These are phyloP conservation scores for Trichoderma arundinaceum DNA, from an alignment of 2,329 filamentous ascomycete genomes.

Conservation along the genomic window DNA sequence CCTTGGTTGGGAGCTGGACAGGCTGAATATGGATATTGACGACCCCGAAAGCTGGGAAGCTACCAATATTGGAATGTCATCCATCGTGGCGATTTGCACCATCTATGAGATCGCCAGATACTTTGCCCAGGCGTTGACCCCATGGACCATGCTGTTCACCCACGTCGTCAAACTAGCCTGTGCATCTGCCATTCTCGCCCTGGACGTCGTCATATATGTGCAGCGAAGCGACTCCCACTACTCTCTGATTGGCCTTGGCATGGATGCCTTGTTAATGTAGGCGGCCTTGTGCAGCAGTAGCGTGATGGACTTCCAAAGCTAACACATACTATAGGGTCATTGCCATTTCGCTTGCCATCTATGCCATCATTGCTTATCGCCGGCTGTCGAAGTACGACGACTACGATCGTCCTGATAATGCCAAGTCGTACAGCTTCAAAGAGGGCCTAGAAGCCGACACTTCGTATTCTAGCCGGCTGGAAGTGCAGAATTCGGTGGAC, in stretches of 20 bases:
- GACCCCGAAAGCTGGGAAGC: slow-evolving; percentile 55
- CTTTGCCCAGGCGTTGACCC: slow-evolving; percentile 58
- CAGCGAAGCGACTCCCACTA: slow-evolving; percentile 53
- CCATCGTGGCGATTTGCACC: slow-evolving; percentile 54
- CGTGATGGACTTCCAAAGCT: neutral
- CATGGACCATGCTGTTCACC: slow-evolving; percentile 59
- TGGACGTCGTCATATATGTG: slow-evolving; percentile 60
- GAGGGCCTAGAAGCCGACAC: slow-evolving; percentile 42
- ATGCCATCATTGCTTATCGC: slow-evolving; percentile 55
- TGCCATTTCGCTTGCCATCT: slow-evolving; percentile 52
- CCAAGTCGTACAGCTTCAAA: slow-evolving; percentile 56
- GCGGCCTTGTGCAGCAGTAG: slow-evolving; percentile 34
- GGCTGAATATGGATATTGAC: neutral
- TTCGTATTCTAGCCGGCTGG: slow-evolving; percentile 37
- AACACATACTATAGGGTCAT: slow-evolving; percentile 45
- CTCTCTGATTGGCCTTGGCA: slow-evolving; percentile 54
- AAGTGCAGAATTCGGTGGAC: slow-evolving; percentile 38
- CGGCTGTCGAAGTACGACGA: slow-evolving; percentile 56
- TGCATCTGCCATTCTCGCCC: slow-evolving; percentile 52
- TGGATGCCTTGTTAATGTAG: slow-evolving; percentile 58
- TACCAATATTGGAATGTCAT: slow-evolving; percentile 57
- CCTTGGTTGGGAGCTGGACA: neutral
- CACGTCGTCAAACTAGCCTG: slow-evolving; percentile 58
- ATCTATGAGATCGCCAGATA: slow-evolving; percentile 55
- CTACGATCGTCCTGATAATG: slow-evolving; percentile 56